These are phyloP conservation scores for Epichloe aotearoae DNA, from an alignment of 2,329 filamentous ascomycete genomes.

Conservation along the genomic window DNA sequence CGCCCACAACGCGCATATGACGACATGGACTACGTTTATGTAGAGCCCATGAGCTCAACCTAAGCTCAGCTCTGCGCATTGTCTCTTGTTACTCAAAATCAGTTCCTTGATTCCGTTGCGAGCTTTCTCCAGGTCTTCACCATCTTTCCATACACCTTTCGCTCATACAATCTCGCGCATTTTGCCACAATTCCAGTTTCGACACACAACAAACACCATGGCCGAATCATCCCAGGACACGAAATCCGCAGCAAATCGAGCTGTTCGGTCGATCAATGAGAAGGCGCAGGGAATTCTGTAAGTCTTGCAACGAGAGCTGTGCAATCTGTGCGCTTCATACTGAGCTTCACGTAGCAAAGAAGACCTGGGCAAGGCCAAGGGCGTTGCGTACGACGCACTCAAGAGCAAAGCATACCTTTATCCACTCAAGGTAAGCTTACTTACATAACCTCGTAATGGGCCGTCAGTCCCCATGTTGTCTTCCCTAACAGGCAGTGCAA, in stretches of 20 bases:
- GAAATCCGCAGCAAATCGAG: constrained; percentile 16
- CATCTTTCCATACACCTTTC: neutral
- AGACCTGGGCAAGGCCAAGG: constrained; percentile 55
- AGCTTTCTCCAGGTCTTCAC: neutral
- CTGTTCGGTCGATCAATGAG: constrained; percentile 26
- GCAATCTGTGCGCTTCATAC: neutral
- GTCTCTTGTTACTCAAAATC: neutral
- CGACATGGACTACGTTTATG: constrained; percentile 1
- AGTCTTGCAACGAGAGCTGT: neutral
- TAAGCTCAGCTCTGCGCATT: neutral
- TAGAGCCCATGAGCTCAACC: neutral
- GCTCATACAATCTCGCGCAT: neutral
- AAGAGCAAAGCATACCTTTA: constrained; percentile 74
- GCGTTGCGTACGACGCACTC: constrained; percentile 53
- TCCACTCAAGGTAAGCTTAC: constrained; percentile 50
- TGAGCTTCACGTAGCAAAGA: constrained; percentile 35
- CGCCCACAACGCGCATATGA: neutral
- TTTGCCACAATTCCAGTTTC: neutral
- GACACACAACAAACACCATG: constrained; percentile 3
- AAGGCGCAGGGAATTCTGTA: constrained; percentile 40
- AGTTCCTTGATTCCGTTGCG: neutral
- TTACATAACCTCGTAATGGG: neutral
- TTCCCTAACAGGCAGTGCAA: neutral
- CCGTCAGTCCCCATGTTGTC: neutral
- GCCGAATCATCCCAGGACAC: constrained; percentile 8